Conservation (phyloP, 306 rosid species). For the Ormosia semicastrata region DNA sequence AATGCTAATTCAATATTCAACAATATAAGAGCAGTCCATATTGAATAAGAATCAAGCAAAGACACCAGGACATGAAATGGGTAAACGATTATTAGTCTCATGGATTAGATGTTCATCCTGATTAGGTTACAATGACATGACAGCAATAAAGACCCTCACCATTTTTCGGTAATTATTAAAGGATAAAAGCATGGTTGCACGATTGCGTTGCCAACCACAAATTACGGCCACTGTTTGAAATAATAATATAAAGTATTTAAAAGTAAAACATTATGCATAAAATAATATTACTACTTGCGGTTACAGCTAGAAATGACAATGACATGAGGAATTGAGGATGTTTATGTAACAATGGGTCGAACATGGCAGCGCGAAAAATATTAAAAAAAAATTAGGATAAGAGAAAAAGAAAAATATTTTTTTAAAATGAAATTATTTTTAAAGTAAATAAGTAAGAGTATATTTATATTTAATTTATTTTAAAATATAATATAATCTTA, state of each 20-base stretch:
- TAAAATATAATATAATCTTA: too few relatives aligned
- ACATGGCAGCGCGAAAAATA: not conserved
- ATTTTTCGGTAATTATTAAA: conserved; percentile 17
- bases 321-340: not conserved
- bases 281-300: not conserved
- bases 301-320: conserved; percentile 24
- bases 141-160: not conserved
- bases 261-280: not conserved
- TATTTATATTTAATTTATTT: too few relatives aligned
- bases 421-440: too few relatives aligned
- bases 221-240: not conserved
- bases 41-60: not conserved
- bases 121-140: not conserved
- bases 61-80: not conserved
- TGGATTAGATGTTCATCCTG: not conserved
- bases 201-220: conserved; percentile 1
- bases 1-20: not conserved
- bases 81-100: not conserved
- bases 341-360: not conserved
- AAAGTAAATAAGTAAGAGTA: too few relatives aligned
- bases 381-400: not conserved
- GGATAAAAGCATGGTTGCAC: not conserved
- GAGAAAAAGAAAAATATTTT: not conserved
- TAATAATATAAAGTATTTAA: not conserved
- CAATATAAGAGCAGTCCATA: not conserved